phyloP scores from a whole-genome alignment of 75 land plant genomes.

The Larix kaempferi region DNA sequence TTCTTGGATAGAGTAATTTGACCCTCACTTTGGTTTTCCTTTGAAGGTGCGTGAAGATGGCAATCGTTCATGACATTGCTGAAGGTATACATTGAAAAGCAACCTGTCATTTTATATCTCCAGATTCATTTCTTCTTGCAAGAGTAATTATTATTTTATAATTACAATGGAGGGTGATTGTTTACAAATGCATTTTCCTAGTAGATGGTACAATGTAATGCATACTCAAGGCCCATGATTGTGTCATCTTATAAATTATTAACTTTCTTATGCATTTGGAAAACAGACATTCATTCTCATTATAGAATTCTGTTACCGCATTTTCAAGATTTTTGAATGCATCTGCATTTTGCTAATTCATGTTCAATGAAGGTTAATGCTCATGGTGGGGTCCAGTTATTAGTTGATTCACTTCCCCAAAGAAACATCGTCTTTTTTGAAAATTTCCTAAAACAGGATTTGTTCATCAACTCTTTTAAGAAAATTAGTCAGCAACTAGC shows the following conservation, averaged over 20 bases:
- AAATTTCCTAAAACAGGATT: too few species aligned
- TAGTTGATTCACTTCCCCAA: background rate
- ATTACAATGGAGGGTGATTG: background rate
- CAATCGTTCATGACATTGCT: slow-evolving; percentile 96
- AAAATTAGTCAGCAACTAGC: too few species aligned
- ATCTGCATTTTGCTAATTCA: background rate
- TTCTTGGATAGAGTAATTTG: background rate
- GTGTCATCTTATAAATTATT: too few species aligned
- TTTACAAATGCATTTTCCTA: background rate
- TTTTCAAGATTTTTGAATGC: background rate
- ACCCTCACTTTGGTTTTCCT: background rate
- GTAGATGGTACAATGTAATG: too few species aligned
- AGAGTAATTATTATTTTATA: background rate
- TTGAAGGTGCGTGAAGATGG: slow-evolving; percentile 94
- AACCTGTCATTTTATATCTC: background rate
- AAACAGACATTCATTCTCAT: too few species aligned
- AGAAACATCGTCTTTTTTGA: too few species aligned
- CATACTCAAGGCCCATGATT: too few species aligned
- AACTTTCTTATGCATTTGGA: too few species aligned
- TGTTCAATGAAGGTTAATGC: background rate
- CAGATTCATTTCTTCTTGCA: slow-evolving; percentile 4
- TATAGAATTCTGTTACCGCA: background rate
- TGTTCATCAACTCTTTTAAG: too few species aligned
- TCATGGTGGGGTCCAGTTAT: background rate
- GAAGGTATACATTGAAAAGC: slow-evolving; percentile 70